phyloP scores from a whole-genome alignment of 306 rosid species.

The Trichosanthes cucumerina region DNA sequence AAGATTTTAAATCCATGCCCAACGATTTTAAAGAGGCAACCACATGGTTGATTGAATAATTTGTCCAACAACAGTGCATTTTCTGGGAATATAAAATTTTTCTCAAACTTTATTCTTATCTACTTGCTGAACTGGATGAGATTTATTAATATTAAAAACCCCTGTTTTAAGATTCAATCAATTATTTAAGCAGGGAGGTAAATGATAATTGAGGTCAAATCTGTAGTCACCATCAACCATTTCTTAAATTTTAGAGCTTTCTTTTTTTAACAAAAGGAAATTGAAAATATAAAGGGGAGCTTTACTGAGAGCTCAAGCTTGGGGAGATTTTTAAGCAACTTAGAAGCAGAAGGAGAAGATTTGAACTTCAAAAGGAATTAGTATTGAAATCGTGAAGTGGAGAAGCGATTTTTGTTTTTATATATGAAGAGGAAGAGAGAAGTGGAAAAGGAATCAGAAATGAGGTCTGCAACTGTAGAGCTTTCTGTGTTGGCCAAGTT shows the following conservation, averaged over 20 bases:
- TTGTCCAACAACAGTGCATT: not conserved
- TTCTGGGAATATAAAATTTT: not conserved
- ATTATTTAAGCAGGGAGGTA: not conserved
- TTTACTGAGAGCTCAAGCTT: not conserved
- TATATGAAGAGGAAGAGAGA: conserved; percentile 44
- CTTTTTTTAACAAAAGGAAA: not conserved
- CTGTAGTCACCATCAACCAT: not conserved
- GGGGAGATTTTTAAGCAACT: not conserved
- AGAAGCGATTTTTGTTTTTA: not conserved
- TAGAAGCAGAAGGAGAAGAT: not conserved
- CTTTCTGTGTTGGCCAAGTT: conserved; percentile 33
- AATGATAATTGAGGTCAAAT: not conserved
- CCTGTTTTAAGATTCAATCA: not conserved
- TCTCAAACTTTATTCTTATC: not conserved
- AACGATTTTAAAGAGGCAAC: too few relatives aligned
- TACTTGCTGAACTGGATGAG: not conserved
- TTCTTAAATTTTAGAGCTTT: not conserved
- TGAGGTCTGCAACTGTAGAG: conserved; percentile 61
- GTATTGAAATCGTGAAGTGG: not conserved
- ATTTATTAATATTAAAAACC: not conserved
- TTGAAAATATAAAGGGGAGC: not conserved
- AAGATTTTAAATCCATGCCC: too few relatives aligned
- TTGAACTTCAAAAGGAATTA: not conserved
- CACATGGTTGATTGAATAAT: too few relatives aligned
- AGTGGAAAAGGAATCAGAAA: conserved; percentile 49